Conservation (phyloP, 352 stramenopile genomes). For the Elongisporangium senticosum region DNA sequence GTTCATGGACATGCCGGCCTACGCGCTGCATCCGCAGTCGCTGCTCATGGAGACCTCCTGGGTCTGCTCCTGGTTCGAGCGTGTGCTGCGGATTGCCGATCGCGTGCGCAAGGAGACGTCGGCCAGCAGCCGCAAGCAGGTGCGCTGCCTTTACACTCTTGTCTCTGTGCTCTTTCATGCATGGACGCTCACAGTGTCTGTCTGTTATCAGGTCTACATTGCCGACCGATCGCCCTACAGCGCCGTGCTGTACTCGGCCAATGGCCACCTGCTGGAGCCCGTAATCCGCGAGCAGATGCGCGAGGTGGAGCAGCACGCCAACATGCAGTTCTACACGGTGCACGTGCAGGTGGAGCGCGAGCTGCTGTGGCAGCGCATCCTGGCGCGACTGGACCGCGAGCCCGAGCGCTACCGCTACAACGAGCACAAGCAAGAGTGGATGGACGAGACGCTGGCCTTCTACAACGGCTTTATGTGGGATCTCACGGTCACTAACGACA, state of each 20-base stretch:
- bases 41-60: slow-evolving; percentile 88
- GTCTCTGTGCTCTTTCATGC: background rate
- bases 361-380: slow-evolving; percentile 74
- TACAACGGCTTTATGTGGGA: slow-evolving; percentile 82
- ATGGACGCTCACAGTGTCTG: background rate
- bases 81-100: slow-evolving; percentile 67
- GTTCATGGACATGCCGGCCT: slow-evolving; percentile 86
- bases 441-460: slow-evolving; percentile 77
- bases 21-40: slow-evolving; percentile 83
- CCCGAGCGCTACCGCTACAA: slow-evolving; percentile 73
- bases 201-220: slow-evolving; percentile 55
- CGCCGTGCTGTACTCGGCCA: slow-evolving; percentile 73
- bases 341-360: slow-evolving; percentile 75
- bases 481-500: slow-evolving; percentile 62
- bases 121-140: slow-evolving; percentile 19
- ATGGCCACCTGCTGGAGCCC: slow-evolving; percentile 70
- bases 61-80: slow-evolving; percentile 89
- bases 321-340: slow-evolving; percentile 82
- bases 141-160: background rate
- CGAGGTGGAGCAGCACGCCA: slow-evolving; percentile 66
- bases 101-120: slow-evolving; percentile 36
- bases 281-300: slow-evolving; percentile 81
- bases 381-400: slow-evolving; percentile 47
- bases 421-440: slow-evolving; percentile 82
- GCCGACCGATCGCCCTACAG: slow-evolving; percentile 82